Evolutionary conservation across 257 asterid species (phyloP).

Genomic region (Nicotiana paniculata): DNA sequence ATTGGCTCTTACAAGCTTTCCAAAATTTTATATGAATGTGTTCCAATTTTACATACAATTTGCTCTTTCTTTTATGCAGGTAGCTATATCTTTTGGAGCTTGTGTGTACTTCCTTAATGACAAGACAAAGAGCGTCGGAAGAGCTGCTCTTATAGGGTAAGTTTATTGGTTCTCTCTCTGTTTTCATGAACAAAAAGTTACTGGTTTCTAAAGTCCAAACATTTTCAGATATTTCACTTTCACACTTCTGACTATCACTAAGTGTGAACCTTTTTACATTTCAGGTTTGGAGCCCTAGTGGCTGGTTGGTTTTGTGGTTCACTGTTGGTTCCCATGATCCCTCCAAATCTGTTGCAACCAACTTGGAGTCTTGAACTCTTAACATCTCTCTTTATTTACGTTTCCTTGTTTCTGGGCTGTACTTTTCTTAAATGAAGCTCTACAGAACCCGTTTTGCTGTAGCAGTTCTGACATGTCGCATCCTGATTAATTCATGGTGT

Average conservation of each 20-base stretch:
- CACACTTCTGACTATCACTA: not conserved
- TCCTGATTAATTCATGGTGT: not conserved
- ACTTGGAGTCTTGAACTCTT: constrained; percentile 90
- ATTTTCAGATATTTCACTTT: not conserved
- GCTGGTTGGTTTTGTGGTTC: constrained; percentile 88
- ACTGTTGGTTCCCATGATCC: constrained; percentile 56
- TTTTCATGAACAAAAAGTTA: not conserved
- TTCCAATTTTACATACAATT: not conserved
- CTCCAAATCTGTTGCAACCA: constrained; percentile 70
- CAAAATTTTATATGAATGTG: not conserved
- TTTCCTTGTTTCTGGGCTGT: constrained; percentile 70
- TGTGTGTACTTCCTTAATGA: constrained; percentile 94
- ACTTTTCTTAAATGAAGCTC: constrained; percentile 70
- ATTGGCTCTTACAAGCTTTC: not conserved
- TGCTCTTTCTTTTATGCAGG: constrained; percentile 31
- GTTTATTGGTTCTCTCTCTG: constrained; percentile 11
- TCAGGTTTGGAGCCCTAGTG: constrained; percentile 80
- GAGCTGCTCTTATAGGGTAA: constrained; percentile 87
- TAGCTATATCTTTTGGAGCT: constrained; percentile 87
- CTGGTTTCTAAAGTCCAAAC: not conserved
- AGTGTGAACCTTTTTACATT: not conserved
- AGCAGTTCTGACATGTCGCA: constrained; percentile 1
- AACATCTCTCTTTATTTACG: constrained; percentile 69
- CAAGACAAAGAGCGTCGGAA: constrained; percentile 77
- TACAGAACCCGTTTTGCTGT: not conserved